Conservation (phyloP, 148 eudicot species). For the Oxyria digyna region DNA sequence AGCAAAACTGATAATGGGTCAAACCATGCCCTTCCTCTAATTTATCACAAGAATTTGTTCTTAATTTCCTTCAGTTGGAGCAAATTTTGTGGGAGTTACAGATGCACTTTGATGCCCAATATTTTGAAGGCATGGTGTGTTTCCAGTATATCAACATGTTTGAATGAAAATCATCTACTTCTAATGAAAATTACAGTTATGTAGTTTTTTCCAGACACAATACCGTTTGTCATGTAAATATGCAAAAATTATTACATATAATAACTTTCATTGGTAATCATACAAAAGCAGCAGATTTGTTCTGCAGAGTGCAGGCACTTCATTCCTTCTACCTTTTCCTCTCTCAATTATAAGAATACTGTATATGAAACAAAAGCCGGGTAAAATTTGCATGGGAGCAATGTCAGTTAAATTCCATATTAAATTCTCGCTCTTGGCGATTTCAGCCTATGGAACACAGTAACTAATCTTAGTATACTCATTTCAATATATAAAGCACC, state of each 20-base stretch:
- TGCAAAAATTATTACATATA: not conserved
- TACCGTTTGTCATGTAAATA: not conserved
- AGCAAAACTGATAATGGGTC: not conserved
- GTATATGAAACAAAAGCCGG: not conserved
- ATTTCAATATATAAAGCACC: not conserved
- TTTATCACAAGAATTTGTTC: not conserved
- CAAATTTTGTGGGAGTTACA: not conserved
- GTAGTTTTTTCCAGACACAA: not conserved
- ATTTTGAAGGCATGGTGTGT: not conserved
- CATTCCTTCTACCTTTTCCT: not conserved
- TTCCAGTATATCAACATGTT: not conserved
- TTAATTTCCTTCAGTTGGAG: not conserved
- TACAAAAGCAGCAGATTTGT: not conserved
- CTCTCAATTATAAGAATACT: too few species aligned
- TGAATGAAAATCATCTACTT: too few species aligned
- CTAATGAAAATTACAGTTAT: not conserved
- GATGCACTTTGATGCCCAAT: not conserved
- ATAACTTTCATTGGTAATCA: not conserved
- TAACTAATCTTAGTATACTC: not conserved
- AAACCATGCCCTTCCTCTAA: not conserved
- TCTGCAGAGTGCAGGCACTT: not conserved
- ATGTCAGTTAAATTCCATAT: not conserved
- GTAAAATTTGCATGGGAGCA: not conserved
- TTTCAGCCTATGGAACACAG: not conserved
- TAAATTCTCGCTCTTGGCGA: not conserved